These are phyloP conservation scores for Geotrichum candidum DNA, from an alignment of 1,139 yeast species.

Conservation along the genomic window DNA sequence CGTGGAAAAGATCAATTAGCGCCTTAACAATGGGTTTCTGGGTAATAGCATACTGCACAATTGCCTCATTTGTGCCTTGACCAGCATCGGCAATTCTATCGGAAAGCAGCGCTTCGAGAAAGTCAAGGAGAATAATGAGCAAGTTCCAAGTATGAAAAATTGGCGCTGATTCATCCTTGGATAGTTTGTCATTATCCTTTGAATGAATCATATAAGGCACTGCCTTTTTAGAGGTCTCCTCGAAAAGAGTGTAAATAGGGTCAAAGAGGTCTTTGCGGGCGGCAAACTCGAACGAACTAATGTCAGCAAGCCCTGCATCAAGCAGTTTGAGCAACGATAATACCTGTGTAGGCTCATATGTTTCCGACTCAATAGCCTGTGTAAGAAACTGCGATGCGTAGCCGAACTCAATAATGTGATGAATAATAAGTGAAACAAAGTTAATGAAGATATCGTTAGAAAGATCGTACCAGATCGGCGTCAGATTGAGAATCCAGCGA, in stretches of 20 bases:
- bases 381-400: constrained; percentile 17
- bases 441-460: constrained; percentile 15
- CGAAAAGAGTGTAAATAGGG: constrained; percentile 6
- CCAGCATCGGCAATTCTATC: constrained; percentile 13
- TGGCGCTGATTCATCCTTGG: constrained; percentile 8
- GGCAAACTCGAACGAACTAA: constrained; percentile 3
- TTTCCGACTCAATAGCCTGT: constrained; percentile 15
- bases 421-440: constrained; percentile 17
- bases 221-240: constrained; percentile 12
- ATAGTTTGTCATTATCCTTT: not conserved
- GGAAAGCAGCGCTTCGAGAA: constrained; percentile 16
- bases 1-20: constrained; percentile 23
- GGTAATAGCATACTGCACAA: constrained; percentile 3
- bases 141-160: constrained; percentile 16
- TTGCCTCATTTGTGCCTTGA: constrained; percentile 2
- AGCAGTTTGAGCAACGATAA: constrained; percentile 24
- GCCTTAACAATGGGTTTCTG: constrained; percentile 10
- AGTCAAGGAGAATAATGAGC: constrained; percentile 1
- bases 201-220: constrained; percentile 11
- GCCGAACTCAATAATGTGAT: constrained; percentile 16
- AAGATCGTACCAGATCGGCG: constrained; percentile 21
- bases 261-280: constrained; percentile 8
- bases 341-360: constrained; percentile 16
- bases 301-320: constrained; percentile 21
- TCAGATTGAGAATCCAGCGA: constrained; percentile 19